Evolutionary conservation across 306 rosid genomes (phyloP), one percentile per base, ranked within the genome.

Genomic region (Dryas drummondii): DNA sequence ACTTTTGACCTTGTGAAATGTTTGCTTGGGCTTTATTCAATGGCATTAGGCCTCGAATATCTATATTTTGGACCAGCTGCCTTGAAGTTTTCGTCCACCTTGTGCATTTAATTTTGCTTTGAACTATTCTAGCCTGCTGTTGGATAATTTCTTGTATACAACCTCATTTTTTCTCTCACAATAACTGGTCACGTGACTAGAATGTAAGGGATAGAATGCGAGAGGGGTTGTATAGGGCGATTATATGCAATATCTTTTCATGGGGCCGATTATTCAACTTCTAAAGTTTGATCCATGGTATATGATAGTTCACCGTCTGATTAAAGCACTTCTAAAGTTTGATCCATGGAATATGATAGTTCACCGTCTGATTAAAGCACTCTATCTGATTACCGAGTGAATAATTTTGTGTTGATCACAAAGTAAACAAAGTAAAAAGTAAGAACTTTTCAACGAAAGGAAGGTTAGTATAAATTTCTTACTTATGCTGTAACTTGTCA

Each of bases 1-100:
- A 68, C 83, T 64, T 69, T 57, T 22, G 69, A 55, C 80, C 62
- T 76, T 77, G 74, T 81, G 69, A 26, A 64, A 83, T 81, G 88
- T 82, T 87, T 93, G 86, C 85, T 78, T 80, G 78, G 78, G 83
- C 85, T 71, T 55, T 48, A 73, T 75, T 47, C 49, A 54, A 10
- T 54, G 45, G 66, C 67, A 14, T 70, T 78, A 63, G 69, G 47
- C 67, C 70, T 53, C 17, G 14, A 74, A 22, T 48, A 66, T 68
- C 51, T 19, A 15, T 65, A 56, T 47, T 14, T 63, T 37, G 70
- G 66, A 54, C 41, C 12, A 41, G 11, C 49, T 47, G 48, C 45
- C 6, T 15, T 9, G 57, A 70, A 32, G 63, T 65, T 71, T 75
- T 75, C 76, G 37, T 67, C 48, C 47, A 14, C 10, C 41, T 22